Conservation (phyloP, 75 land plant genomes). For the Sequoia sempervirens region DNA sequence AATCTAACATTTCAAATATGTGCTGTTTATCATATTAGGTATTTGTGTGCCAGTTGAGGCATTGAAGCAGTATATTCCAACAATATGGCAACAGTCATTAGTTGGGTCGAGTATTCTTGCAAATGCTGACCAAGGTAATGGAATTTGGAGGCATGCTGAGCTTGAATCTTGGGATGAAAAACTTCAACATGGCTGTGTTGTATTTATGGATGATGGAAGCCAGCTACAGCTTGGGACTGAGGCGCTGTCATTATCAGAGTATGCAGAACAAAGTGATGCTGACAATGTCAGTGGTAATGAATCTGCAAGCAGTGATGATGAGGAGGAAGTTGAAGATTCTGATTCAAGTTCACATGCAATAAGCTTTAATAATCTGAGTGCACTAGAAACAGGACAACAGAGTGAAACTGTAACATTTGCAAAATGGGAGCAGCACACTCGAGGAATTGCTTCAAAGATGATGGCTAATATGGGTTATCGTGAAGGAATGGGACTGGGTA, state of each 20-base stretch:
- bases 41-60: conserved; percentile 48
- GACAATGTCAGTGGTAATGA: conserved; percentile 34
- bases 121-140: conserved; percentile 29
- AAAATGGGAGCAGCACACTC: conserved; percentile 93
- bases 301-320: conserved; percentile 44
- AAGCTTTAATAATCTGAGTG: conserved; percentile 42
- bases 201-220: conserved; percentile 78
- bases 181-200: conserved; percentile 38
- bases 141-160: conserved; percentile 90
- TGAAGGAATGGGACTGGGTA: conserved; percentile 95
- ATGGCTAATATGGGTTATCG: conserved; percentile 97
- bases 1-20: background rate
- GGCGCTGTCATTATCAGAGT: conserved; percentile 51
- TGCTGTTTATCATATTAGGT: conserved; percentile 34
- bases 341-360: conserved; percentile 20
- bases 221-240: conserved; percentile 53
- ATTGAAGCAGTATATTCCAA: conserved; percentile 58
- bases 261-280: conserved; percentile 61
- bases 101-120: conserved; percentile 86
- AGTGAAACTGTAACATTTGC: conserved; percentile 85
- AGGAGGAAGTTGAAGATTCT: conserved; percentile 28
- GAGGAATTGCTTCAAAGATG: conserved; percentile 98
- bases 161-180: conserved; percentile 84
- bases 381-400: conserved; percentile 50
- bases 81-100: conserved; percentile 53